Evolutionary conservation across 2,329 filamentous ascomycete genomes (phyloP), one percentile per base, ranked within the genome.

Genomic region (Hypomyces rosellus): DNA sequence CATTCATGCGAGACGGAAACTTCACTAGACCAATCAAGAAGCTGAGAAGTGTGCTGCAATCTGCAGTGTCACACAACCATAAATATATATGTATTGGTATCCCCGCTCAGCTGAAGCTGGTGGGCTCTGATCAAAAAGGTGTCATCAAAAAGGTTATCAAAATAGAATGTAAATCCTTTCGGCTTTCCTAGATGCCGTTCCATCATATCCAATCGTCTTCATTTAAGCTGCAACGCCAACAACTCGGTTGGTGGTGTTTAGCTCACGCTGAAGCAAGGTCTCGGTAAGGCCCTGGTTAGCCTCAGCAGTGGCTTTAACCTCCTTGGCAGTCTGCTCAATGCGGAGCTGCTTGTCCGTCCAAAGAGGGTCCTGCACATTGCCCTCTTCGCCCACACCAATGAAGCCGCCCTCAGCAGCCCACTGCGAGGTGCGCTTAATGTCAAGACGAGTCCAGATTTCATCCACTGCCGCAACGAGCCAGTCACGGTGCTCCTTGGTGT

Each of bases 371-470:
- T 80, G 77, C 2, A 72, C 72, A 49, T 77, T 77, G 45, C 76
- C 77, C 51, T 85, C 72, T 57, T 89, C 85, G 18, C 93, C 93
- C 8, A 99, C 93, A 48, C 92, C 93, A 52, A 97, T 88, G 71
- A 97, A 96, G 7, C 93, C 93, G 43, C 93, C 93, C 64, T 93
- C 80, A 13, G 84, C 82, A 30, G 88, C 87, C 93, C 93, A 99
- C 63, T 95, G 87, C 52, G 85, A 89, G 25, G 92, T 95, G 62
- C 92, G 86, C 77, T 95, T 96, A 72, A 96, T 91, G 54, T 83
- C 84, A 2, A 99, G 81, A 63, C 92, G 82, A 44, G 77, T 81
- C 91, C 92, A 99, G 53, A 99, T 92, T 60, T 82, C 80, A 60
- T 96, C 88, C 34, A 99, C 73, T 5, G 92, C 90, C 53, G 83